Percentiles rank a stretch among this genome's conserved stretches.
Conservation (phyloP, 2,329 filamentous ascomycete species). For the Penicillium sp. region DNA sequence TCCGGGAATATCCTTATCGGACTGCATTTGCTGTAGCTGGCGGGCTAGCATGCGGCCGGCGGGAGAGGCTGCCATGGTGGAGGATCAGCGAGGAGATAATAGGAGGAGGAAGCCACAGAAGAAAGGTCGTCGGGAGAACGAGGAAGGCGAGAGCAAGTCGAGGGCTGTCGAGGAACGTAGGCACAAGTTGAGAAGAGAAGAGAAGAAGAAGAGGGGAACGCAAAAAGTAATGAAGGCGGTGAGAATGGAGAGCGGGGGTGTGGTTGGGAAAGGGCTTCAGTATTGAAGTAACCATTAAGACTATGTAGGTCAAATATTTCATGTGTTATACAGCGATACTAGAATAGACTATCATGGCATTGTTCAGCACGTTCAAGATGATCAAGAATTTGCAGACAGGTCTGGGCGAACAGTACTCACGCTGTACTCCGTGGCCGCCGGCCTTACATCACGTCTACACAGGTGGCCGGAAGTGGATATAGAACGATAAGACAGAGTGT, state of each 20-base stretch:
- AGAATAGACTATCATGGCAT: too few relatives aligned
- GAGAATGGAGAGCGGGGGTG: slow-evolving; percentile 11
- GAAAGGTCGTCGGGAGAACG: neutral
- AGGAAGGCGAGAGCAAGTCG: neutral
- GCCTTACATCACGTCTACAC: too few relatives aligned
- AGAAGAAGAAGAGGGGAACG: slow-evolving; percentile 1
- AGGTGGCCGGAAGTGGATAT: neutral
- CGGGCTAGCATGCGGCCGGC: slow-evolving; percentile 68
- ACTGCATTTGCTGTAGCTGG: slow-evolving; percentile 94
- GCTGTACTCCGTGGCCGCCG: too few relatives aligned
- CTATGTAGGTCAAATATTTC: too few relatives aligned
- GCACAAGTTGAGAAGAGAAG: neutral
- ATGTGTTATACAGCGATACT: too few relatives aligned
- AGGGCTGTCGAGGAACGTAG: neutral
- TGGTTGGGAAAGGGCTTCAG: neutral
- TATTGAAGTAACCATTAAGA: neutral
- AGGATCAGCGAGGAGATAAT: neutral
- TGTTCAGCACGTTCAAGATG: too few relatives aligned
- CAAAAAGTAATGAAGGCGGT: slow-evolving; percentile 23
- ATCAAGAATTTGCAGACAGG: too few relatives aligned
- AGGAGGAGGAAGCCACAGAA: neutral
- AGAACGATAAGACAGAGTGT: neutral
- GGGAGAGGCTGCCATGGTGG: slow-evolving; percentile 45
- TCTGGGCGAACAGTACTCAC: too few relatives aligned
- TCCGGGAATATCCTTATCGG: slow-evolving; percentile 84